Conservation (phyloP, 75 land plant species). For the Gnetum montanum region DNA sequence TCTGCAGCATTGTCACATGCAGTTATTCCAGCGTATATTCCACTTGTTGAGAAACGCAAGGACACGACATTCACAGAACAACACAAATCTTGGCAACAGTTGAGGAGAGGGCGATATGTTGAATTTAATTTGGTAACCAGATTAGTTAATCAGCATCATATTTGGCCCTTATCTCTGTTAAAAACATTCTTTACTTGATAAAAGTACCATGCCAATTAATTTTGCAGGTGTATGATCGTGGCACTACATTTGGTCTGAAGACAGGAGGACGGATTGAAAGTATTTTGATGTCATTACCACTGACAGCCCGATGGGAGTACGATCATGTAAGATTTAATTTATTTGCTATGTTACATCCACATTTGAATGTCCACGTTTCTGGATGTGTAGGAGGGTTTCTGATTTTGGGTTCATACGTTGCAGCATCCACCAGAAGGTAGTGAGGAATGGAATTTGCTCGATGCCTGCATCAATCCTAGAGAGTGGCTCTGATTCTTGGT, state of each 20-base stretch:
- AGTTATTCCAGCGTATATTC: constrained; percentile 88
- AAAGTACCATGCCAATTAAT: no score
- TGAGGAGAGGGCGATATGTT: constrained; percentile 93
- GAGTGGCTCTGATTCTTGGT: constrained; percentile 74
- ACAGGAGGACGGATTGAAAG: constrained; percentile 99
- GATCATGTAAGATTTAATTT: constrained; percentile 72
- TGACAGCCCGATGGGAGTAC: constrained; percentile 96
- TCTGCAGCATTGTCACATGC: constrained; percentile 89
- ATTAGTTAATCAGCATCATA: not conserved
- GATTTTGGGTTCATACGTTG: constrained; percentile 10
- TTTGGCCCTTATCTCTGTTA: no score
- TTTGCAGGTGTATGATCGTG: constrained; percentile 98
- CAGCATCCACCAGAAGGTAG: constrained; percentile 90
- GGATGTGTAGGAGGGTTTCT: not conserved
- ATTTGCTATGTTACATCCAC: not conserved
- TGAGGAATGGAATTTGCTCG: constrained; percentile 95
- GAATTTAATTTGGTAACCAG: constrained; percentile 96
- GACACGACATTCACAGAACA: constrained; percentile 63
- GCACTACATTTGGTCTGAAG: constrained; percentile 95
- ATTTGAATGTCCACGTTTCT: not conserved
- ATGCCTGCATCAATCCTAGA: constrained; percentile 93
- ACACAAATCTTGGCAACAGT: constrained; percentile 93
- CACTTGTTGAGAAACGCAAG: constrained; percentile 78
- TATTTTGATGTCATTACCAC: constrained; percentile 90
- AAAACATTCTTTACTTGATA: no score